These are phyloP conservation scores for Chrysosporium keratinophilum DNA, from an alignment of 2,329 filamentous ascomycete species.

Conservation along the genomic window DNA sequence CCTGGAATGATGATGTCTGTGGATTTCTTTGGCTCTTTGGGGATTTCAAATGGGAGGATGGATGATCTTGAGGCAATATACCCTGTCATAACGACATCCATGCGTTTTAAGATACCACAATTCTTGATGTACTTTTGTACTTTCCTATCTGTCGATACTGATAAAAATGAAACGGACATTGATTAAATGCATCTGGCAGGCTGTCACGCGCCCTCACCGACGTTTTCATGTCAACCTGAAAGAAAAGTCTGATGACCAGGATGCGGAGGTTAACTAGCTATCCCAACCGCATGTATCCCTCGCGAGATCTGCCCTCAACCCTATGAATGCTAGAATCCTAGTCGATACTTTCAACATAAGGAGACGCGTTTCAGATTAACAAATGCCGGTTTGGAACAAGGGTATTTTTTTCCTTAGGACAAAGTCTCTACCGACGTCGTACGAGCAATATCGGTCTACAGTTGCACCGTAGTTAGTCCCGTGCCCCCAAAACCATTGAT, in stretches of 20 bases:
- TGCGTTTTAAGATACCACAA: background rate
- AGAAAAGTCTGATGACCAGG: too few species aligned
- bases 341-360: background rate
- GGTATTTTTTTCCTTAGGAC: background rate
- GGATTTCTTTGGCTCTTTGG: background rate
- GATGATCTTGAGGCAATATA: conserved; percentile 1
- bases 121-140: too few species aligned
- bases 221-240: too few species aligned
- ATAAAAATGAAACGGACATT: too few species aligned
- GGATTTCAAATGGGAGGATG: background rate
- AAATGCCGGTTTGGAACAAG: background rate
- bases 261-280: too few species aligned
- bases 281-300: too few species aligned
- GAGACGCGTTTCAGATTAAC: conserved; percentile 3
- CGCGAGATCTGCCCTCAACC: too few species aligned
- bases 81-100: background rate
- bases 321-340: too few species aligned
- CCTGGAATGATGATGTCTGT: background rate
- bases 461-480: background rate
- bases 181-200: too few species aligned
- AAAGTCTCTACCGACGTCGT: background rate
- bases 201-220: too few species aligned
- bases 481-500: too few species aligned
- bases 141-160: too few species aligned
- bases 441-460: background rate